These are phyloP conservation scores for Eucalyptus virginea DNA, from an alignment of 345 rosid genomes.

Conservation along the genomic window DNA sequence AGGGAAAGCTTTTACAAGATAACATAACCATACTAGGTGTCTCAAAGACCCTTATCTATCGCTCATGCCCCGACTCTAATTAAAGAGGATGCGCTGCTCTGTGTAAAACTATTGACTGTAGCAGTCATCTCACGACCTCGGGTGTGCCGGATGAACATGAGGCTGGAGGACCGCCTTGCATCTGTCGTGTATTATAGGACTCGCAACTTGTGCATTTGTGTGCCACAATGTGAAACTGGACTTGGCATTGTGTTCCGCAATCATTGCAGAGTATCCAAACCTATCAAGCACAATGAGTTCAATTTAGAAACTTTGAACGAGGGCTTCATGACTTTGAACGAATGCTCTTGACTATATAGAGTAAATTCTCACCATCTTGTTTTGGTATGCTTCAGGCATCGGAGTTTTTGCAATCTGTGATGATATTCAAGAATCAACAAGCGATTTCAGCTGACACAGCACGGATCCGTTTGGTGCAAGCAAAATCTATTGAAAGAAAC, in stretches of 20 bases:
- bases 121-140: conserved; percentile 33
- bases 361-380: conserved; percentile 42
- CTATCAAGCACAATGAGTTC: conserved; percentile 1
- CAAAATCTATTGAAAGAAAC: not conserved
- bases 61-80: not conserved
- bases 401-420: conserved; percentile 66
- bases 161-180: conserved; percentile 29
- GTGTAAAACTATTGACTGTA: not conserved
- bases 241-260: conserved; percentile 46
- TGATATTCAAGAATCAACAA: not conserved
- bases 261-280: conserved; percentile 94
- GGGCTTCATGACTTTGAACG: not conserved
- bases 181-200: conserved; percentile 78
- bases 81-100: not conserved
- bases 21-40: not conserved
- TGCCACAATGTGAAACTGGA: conserved; percentile 62
- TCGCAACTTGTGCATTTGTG: conserved; percentile 58
- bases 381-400: conserved; percentile 60
- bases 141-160: conserved; percentile 41
- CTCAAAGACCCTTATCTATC: not conserved
- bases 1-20: not conserved
- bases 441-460: not conserved
- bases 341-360: not conserved
- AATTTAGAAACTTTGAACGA: not conserved
- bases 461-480: not conserved